These are phyloP conservation scores for Sungouiozyma ichnusensis DNA, from an alignment of 805 yeast genomes.

Conservation along the genomic window DNA sequence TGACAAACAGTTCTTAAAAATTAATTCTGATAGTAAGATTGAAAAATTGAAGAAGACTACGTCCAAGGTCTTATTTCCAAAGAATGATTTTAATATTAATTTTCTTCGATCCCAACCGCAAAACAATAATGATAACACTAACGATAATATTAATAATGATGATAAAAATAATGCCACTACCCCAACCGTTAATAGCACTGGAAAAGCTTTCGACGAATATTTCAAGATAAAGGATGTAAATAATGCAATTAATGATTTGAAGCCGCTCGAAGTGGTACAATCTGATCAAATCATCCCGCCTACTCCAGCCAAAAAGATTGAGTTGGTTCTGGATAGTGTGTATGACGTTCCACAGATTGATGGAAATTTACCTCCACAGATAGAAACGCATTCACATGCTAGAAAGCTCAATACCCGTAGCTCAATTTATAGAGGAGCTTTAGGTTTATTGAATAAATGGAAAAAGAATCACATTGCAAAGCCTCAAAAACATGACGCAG, in stretches of 20 bases:
- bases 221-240: not conserved
- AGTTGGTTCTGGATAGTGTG: constrained; percentile 28
- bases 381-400: not conserved
- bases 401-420: not conserved
- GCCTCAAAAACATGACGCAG: constrained; percentile 4
- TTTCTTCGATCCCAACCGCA: not conserved
- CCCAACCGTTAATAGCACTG: too few relatives aligned
- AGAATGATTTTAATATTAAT: constrained; percentile 14
- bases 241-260: constrained; percentile 19
- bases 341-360: constrained; percentile 6
- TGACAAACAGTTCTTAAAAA: constrained; percentile 2
- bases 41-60: constrained; percentile 11
- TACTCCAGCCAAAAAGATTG: constrained; percentile 59
- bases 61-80: constrained; percentile 24
- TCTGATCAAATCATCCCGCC: constrained; percentile 44
- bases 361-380: not conserved
- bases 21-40: constrained; percentile 10
- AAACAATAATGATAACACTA: not conserved
- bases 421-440: constrained; percentile 13
- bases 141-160: not conserved
- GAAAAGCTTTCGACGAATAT: too few relatives aligned
- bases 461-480: constrained; percentile 10
- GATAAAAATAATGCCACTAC: constrained; percentile 8
- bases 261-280: constrained; percentile 39
- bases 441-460: constrained; percentile 25